A percentile compares a stretch with the other conserved stretches of the same genome.
Evolutionary conservation across 192 early-diverging fungal genomes (phyloP).

Genomic region (Coemansia sp.): DNA sequence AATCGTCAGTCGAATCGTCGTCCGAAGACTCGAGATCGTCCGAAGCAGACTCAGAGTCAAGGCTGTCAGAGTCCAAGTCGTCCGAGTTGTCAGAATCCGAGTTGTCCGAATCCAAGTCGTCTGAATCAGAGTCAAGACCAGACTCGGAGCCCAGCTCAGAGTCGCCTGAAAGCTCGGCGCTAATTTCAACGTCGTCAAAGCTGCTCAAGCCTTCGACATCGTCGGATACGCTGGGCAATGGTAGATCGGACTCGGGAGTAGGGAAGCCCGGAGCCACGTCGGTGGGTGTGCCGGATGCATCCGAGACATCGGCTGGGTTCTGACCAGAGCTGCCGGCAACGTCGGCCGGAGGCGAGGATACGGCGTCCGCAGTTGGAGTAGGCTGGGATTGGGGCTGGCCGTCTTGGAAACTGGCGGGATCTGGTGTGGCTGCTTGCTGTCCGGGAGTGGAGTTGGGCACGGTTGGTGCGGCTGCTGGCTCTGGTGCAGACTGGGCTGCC

Average conservation of each 20-base stretch:
- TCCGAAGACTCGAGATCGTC: slow-evolving; percentile 13
- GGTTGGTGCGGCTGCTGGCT: slow-evolving; percentile 8
- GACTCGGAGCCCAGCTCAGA: slow-evolving; percentile 4
- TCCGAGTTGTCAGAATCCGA: not conserved
- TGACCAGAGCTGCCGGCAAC: slow-evolving; percentile 5
- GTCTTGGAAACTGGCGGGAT: not conserved
- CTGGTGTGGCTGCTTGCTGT: not conserved
- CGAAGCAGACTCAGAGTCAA: not conserved
- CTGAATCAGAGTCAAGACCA: slow-evolving; percentile 6
- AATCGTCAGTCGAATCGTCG: slow-evolving; percentile 3
- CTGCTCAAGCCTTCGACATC: not conserved
- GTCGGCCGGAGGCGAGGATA: not conserved
- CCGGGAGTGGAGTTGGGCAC: slow-evolving; percentile 10
- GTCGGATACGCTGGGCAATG: not conserved
- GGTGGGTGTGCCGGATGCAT: not conserved
- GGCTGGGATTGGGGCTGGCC: slow-evolving; percentile 6
- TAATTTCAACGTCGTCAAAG: not conserved
- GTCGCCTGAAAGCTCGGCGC: not conserved
- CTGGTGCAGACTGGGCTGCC: slow-evolving; percentile 1
- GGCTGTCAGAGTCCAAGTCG: slow-evolving; percentile 10
- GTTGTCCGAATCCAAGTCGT: not conserved
- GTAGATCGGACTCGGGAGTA: not conserved
- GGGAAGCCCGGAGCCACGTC: not conserved
- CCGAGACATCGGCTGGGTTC: not conserved
- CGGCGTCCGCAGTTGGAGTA: slow-evolving; percentile 9